These are phyloP conservation scores for Ophiostoma tasmaniense DNA, from an alignment of 2,329 filamentous ascomycete species.

Conservation along the genomic window DNA sequence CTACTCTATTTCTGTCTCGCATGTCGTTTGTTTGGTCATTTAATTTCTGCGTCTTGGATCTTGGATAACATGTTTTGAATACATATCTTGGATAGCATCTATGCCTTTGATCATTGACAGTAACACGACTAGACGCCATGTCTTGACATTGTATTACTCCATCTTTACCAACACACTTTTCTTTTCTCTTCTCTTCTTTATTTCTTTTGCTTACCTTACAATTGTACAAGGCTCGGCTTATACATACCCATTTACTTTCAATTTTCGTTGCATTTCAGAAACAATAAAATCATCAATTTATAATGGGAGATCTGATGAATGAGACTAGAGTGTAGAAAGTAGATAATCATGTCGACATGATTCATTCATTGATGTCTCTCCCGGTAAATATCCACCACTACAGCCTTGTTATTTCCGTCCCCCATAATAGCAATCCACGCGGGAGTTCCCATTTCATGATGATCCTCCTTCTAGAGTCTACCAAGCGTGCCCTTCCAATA, in stretches of 20 bases:
- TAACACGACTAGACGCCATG: background rate
- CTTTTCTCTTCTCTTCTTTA: background rate
- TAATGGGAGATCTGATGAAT: background rate
- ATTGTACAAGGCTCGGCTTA: background rate
- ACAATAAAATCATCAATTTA: background rate
- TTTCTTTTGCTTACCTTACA: background rate
- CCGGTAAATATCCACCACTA: background rate
- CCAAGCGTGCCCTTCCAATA: too few relatives aligned
- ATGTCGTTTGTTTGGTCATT: background rate
- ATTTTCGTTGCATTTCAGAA: background rate
- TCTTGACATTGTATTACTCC: background rate
- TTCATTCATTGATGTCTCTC: background rate
- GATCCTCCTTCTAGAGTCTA: too few relatives aligned
- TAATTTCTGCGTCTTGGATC: background rate
- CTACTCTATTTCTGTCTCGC: slow-evolving; percentile 6
- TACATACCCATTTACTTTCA: slow-evolving; percentile 1
- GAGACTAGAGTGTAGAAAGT: background rate
- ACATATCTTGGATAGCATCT: background rate
- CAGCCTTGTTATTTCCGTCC: background rate
- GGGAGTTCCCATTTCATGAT: too few relatives aligned
- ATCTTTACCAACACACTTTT: background rate
- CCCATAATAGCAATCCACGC: too few relatives aligned
- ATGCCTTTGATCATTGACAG: background rate
- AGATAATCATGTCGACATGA: background rate
- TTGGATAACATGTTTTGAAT: background rate